phyloP scores from a whole-genome alignment of 2,329 filamentous ascomycete genomes.

The Epichloe bromicola region DNA sequence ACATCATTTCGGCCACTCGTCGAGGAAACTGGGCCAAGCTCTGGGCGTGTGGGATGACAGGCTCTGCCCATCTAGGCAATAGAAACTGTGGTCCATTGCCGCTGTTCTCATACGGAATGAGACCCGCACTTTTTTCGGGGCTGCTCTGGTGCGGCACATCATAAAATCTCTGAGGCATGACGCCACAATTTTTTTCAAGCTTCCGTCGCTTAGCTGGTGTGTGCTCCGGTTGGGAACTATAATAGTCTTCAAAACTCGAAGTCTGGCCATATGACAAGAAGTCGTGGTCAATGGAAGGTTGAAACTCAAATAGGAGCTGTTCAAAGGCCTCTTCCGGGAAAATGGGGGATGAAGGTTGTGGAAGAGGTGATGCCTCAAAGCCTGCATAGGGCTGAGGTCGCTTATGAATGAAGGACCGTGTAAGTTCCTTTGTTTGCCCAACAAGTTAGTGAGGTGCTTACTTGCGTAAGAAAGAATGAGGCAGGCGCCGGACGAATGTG shows the following conservation, averaged over 20 bases:
- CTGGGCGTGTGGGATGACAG: conserved; percentile 11
- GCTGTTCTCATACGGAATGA: not conserved
- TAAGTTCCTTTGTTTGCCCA: conserved; percentile 17
- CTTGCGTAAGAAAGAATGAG: not conserved
- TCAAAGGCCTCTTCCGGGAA: conserved; percentile 7
- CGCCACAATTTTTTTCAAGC: conserved; percentile 14
- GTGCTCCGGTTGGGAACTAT: conserved; percentile 13
- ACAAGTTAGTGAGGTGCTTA: conserved; percentile 23
- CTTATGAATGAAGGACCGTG: conserved; percentile 16
- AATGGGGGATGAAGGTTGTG: conserved; percentile 10
- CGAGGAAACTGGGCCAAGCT: conserved; percentile 15
- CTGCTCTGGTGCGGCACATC: not conserved
- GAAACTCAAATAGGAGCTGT: conserved; percentile 10
- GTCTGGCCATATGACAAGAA: conserved; percentile 18
- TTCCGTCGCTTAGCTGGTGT: conserved; percentile 20
- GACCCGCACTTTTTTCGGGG: not conserved
- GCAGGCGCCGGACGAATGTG: not conserved
- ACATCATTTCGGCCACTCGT: conserved; percentile 19
- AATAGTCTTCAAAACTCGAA: conserved; percentile 19
- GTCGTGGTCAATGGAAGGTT: conserved; percentile 16
- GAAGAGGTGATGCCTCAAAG: conserved; percentile 11
- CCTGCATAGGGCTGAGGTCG: conserved; percentile 15
- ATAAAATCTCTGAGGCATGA: conserved; percentile 17
- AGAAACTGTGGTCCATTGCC: conserved; percentile 9
- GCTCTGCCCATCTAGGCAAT: conserved; percentile 12